Evolutionary conservation across 768 basidiomycete genomes (phyloP).

Genomic region (Serpula lacrymans): DNA sequence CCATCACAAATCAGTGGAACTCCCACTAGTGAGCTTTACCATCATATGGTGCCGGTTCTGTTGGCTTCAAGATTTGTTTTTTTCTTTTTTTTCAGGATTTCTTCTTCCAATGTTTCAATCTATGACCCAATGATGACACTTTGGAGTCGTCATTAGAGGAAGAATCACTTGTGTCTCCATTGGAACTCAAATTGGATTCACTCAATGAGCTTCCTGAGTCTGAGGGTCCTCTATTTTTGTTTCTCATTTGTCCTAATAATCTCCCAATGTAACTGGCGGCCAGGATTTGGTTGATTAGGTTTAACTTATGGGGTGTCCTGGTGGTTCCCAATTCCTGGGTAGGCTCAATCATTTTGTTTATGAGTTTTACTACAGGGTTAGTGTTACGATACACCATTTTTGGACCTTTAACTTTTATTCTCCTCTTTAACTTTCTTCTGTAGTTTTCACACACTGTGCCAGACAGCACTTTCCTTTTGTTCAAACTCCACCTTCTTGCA

Average conservation of each 20-base stretch:
- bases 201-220: background rate
- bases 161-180: background rate
- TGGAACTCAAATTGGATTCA: background rate
- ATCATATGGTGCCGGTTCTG: slow-evolving; percentile 13
- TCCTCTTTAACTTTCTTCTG: too few relatives aligned
- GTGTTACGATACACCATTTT: too few relatives aligned
- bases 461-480: too few relatives aligned
- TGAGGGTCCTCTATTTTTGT: background rate
- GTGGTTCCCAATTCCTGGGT: background rate
- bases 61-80: slow-evolving; percentile 11
- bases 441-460: too few relatives aligned
- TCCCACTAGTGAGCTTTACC: slow-evolving; percentile 3
- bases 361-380: too few relatives aligned
- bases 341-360: background rate
- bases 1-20: slow-evolving; percentile 14
- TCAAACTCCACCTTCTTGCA: too few relatives aligned
- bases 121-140: too few relatives aligned
- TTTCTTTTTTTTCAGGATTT: slow-evolving; percentile 4
- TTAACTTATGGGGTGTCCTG: background rate
- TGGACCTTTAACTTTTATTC: too few relatives aligned
- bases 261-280: background rate
- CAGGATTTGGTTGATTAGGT: background rate
- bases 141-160: too few relatives aligned
- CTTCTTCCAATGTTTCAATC: too few relatives aligned
- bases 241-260: background rate